phyloP scores from a whole-genome alignment of 2,329 filamentous ascomycete genomes.

The Xylaria sp. region DNA sequence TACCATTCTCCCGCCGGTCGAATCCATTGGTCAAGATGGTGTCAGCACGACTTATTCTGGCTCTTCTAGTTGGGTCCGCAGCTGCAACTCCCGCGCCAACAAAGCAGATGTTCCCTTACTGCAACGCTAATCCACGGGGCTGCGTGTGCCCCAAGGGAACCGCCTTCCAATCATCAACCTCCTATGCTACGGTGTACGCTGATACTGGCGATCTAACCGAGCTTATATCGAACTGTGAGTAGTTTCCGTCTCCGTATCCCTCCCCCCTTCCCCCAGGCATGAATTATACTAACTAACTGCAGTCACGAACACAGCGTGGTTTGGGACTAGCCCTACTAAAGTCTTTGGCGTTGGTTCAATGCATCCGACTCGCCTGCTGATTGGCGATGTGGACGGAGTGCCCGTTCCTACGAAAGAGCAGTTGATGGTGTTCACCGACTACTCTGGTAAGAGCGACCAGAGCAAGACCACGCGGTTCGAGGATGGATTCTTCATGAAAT shows the following conservation, averaged over 20 bases:
- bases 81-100: background rate
- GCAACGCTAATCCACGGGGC: background rate
- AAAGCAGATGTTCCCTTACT: background rate
- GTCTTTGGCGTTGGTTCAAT: background rate
- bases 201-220: slow-evolving; percentile 18
- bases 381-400: slow-evolving; percentile 8
- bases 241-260: background rate
- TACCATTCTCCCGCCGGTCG: background rate
- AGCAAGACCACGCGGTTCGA: slow-evolving; percentile 3
- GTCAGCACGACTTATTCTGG: slow-evolving; percentile 7
- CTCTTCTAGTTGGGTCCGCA: slow-evolving; percentile 4
- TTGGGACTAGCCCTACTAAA: slow-evolving; percentile 5
- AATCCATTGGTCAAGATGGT: slow-evolving; percentile 9
- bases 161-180: slow-evolving; percentile 10
- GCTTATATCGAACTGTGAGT: slow-evolving; percentile 15
- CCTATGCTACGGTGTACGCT: slow-evolving; percentile 9
- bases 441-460: slow-evolving; percentile 13
- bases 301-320: slow-evolving; percentile 18
- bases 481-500: slow-evolving; percentile 19
- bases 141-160: slow-evolving; percentile 12
- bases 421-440: slow-evolving; percentile 12
- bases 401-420: slow-evolving; percentile 6
- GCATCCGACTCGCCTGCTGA: background rate
- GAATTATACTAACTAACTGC: background rate
- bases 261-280: background rate